phyloP scores from a whole-genome alignment of 164 flowering plant species.

The Nymphaea colorata region DNA sequence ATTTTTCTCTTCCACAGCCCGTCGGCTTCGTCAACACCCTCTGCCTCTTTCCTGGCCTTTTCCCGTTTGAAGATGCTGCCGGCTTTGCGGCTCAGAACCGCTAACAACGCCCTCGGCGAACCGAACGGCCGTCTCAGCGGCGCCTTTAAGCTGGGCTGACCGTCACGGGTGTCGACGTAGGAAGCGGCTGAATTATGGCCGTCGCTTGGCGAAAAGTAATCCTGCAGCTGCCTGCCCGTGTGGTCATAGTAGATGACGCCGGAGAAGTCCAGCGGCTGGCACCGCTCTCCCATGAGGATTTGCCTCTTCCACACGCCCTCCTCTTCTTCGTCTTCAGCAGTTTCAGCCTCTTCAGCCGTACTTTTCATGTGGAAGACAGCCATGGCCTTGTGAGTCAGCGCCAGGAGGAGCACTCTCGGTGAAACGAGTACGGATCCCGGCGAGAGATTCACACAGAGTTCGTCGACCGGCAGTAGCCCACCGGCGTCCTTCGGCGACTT shows the following conservation, averaged over 20 bases:
- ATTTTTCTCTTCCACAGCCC: neutral
- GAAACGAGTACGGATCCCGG: neutral
- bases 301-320: slow-evolving; percentile 40
- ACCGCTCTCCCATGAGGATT: slow-evolving; percentile 50
- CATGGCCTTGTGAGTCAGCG: neutral
- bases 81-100: neutral
- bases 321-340: slow-evolving; percentile 1
- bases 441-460: neutral
- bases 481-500: no score
- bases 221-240: slow-evolving; percentile 31
- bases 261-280: slow-evolving; percentile 52
- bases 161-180: neutral
- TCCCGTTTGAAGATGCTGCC: neutral
- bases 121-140: neutral
- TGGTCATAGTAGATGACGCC: slow-evolving; percentile 43
- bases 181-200: neutral
- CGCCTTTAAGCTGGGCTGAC: neutral
- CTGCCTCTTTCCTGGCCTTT: neutral
- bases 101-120: neutral
- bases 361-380: neutral
- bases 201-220: slow-evolving; percentile 2
- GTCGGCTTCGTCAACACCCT: neutral
- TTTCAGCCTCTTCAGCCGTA: slow-evolving; percentile 3
- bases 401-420: neutral
- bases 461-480: neutral